Percentiles rank a stretch among this genome's conserved stretches.
Conservation (phyloP, 1,139 yeast genomes). For the Dujonia santamariae region DNA sequence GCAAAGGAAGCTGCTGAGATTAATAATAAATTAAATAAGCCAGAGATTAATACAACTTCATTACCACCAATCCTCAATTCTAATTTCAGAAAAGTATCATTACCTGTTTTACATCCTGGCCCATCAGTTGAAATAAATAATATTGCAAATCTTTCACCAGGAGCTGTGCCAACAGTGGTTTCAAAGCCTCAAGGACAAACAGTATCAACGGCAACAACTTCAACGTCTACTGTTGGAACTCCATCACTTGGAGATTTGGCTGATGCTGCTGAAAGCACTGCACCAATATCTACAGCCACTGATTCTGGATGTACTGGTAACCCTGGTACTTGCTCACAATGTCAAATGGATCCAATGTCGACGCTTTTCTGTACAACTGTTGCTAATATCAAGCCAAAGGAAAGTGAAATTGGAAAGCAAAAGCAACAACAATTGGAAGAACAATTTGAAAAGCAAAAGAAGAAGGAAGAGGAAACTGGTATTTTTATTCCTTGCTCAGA, state of each 20-base stretch:
- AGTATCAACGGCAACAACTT: constrained; percentile 16
- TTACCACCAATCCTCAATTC: constrained; percentile 35
- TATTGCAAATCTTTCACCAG: constrained; percentile 41
- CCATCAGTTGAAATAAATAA: constrained; percentile 55
- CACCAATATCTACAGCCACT: constrained; percentile 1
- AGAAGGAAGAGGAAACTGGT: constrained; percentile 20
- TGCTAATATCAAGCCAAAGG: constrained; percentile 50
- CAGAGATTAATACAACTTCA: constrained; percentile 17
- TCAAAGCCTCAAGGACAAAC: not conserved
- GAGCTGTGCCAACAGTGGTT: constrained; percentile 38
- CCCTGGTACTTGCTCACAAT: constrained; percentile 84
- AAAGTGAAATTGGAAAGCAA: constrained; percentile 10
- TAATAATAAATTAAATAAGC: constrained; percentile 21
- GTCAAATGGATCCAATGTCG: constrained; percentile 86
- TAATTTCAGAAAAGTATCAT: constrained; percentile 29
- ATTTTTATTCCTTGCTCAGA: constrained; percentile 84
- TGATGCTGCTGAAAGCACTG: constrained; percentile 8
- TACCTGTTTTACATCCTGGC: constrained; percentile 67
- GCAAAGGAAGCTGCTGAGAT: constrained; percentile 55
- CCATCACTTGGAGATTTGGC: constrained; percentile 6
- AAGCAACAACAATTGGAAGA: constrained; percentile 9
- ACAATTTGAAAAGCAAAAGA: constrained; percentile 10
- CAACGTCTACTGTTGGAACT: constrained; percentile 9
- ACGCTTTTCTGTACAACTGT: constrained; percentile 84
- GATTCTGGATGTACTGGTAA: constrained; percentile 70